Base-by-base conservation (phyloP, 169 alveolate genomes). In the Plasmodium coatneyi region DNA sequence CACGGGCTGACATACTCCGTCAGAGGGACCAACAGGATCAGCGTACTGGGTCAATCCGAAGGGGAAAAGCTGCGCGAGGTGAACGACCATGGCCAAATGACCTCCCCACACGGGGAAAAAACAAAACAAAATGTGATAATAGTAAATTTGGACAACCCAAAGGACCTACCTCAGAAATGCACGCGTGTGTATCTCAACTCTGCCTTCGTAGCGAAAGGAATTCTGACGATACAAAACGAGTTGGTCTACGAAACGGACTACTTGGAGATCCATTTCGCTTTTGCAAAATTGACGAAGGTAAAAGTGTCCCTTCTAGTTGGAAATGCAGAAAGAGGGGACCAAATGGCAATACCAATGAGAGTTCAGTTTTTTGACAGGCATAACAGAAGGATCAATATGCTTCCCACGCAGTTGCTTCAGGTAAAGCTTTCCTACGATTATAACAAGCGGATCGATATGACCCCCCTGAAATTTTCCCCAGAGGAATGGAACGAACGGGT, bases 401-500 rank as follows among this genome's bases (percentile, higher is more conserved):
- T 87, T 19, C 90, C 89, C 28, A 25, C 30, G 46, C 30, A 87
- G 30, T 3, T 0, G 6, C 32, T 87, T 34, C 60, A 87, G 46
- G 81, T 87, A 60, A 87, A 60, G 52, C 81, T 87, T 41, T 5
- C 36, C 5, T 80, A 52, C 60, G 72, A 87, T 78, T 87, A 87
- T 19, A 76, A 46, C 19, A 83, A 70, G 10, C 71, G 54, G 32
- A 79, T 87, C 32, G 19, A 30, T 5, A 56, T 87, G 36, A 76
- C 71, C 3, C 82, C 22, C 28, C 80, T 87, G 49, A 54, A 72
- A 25, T n/a, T 25, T n/a, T 28, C 19, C 39, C 14, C 76, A 16
- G 36, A 36, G 12, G 66, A 78, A 19, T 54, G 52, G 70, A 36
- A 87, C 1, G 71, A 76, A 12, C 28, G 25, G 19, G n/a, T 56